Percentiles rank a stretch among this genome's conserved stretches.
phyloP scores from a whole-genome alignment of 2,329 filamentous ascomycete genomes.

The Fusarium compactum region DNA sequence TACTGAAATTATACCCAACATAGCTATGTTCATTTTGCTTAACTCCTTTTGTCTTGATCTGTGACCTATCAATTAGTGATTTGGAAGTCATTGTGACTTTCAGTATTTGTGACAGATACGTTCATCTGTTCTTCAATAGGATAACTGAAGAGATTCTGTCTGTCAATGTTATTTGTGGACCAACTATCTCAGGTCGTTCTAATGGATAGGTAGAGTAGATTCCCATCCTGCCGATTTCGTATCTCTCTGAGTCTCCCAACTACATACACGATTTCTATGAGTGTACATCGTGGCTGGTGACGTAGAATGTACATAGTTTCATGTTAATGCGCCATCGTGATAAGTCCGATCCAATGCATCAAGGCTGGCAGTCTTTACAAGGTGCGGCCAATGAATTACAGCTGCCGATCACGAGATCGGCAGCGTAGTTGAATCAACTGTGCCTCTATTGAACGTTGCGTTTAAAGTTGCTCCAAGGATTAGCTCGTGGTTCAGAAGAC shows the following conservation, averaged over 20 bases:
- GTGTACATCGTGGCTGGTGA: neutral
- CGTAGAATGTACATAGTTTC: neutral
- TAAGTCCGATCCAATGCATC: constrained; percentile 10
- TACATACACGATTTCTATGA: neutral
- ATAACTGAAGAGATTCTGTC: neutral
- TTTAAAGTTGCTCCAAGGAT: constrained; percentile 18
- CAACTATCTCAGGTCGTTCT: too few species aligned
- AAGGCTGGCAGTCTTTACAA: constrained; percentile 8
- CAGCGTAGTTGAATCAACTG: constrained; percentile 2
- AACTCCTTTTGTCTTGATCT: neutral
- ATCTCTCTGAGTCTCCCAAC: neutral
- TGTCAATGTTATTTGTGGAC: too few species aligned
- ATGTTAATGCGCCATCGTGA: neutral
- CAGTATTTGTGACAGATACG: neutral
- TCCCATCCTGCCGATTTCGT: neutral
- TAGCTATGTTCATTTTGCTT: constrained; percentile 25
- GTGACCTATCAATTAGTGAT: neutral
- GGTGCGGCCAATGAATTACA: constrained; percentile 14
- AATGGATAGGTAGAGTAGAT: neutral
- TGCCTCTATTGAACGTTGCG: constrained; percentile 17
- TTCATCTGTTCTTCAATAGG: neutral
- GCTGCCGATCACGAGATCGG: constrained; percentile 38
- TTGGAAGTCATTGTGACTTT: neutral
- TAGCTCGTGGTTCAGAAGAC: constrained; percentile 18
- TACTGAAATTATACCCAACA: constrained; percentile 45